Evolutionary conservation across 805 yeast species (phyloP).

Genomic region (Candida montana): DNA sequence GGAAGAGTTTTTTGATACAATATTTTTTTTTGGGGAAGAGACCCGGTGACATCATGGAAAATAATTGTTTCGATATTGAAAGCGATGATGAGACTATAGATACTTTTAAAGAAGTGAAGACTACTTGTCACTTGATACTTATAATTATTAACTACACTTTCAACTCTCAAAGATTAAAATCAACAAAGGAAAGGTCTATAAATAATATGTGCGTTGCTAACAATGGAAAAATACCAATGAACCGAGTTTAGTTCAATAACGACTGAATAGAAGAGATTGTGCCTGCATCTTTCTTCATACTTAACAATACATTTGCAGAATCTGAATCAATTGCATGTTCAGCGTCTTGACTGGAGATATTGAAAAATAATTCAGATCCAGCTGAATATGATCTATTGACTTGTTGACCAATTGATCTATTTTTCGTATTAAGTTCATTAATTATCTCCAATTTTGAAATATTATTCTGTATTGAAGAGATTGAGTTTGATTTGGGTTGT

Average conservation of each 20-base stretch:
- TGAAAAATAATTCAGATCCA: constrained; percentile 4
- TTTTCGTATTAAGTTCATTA: neutral
- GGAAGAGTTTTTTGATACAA: neutral
- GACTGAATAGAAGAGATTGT: constrained; percentile 20
- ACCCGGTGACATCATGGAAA: neutral
- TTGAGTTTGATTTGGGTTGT: too few relatives aligned
- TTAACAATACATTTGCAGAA: constrained; percentile 17
- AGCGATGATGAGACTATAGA: too few relatives aligned
- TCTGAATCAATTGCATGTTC: constrained; percentile 7
- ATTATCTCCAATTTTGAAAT: neutral
- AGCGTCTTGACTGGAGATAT: constrained; percentile 5
- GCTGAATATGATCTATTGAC: neutral
- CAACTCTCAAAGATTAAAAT: too few relatives aligned
- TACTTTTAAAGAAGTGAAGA: too few relatives aligned
- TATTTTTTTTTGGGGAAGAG: neutral
- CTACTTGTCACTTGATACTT: too few relatives aligned
- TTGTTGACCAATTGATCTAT: neutral
- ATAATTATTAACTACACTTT: too few relatives aligned
- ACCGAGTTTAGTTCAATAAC: constrained; percentile 14
- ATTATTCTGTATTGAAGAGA: neutral
- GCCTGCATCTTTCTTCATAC: constrained; percentile 19
- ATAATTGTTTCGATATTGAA: too few relatives aligned
- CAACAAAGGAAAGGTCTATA: too few relatives aligned
- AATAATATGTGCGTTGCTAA: too few relatives aligned
- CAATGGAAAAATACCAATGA: too few relatives aligned